A percentile compares a stretch with the other conserved stretches of the same genome.
These are phyloP conservation scores for Mycena vulgaris DNA, from an alignment of 768 basidiomycete species.

Conservation along the genomic window DNA sequence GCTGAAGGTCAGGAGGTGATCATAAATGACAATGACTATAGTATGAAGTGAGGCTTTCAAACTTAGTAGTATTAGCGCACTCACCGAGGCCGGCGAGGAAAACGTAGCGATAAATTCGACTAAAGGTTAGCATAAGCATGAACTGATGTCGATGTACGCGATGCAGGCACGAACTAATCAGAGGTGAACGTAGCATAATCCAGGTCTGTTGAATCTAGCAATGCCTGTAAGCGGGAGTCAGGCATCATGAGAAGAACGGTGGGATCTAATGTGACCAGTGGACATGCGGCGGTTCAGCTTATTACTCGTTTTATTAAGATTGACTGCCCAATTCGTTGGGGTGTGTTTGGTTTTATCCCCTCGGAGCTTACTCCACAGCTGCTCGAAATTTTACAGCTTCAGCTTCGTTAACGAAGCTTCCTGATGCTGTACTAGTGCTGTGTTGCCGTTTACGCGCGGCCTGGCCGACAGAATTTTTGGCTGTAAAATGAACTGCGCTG, in stretches of 20 bases:
- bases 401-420: conserved; percentile 18
- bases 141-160: conserved; percentile 13
- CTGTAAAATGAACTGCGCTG: conserved; percentile 13
- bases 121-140: conserved; percentile 27
- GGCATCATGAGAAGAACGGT: conserved; percentile 24
- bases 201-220: conserved; percentile 18
- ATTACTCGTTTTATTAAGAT: conserved; percentile 17
- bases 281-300: conserved; percentile 20
- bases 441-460: conserved; percentile 5
- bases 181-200: conserved; percentile 24
- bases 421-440: conserved; percentile 11
- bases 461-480: conserved; percentile 1
- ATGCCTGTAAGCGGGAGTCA: conserved; percentile 19
- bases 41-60: conserved; percentile 16
- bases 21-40: conserved; percentile 29
- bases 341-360: conserved; percentile 20
- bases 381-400: conserved; percentile 19
- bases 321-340: conserved; percentile 14
- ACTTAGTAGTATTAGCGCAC: conserved; percentile 18
- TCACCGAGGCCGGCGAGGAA: conserved; percentile 26
- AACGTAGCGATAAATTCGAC: conserved; percentile 23
- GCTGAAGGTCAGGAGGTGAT: conserved; percentile 24
- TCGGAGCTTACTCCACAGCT: conserved; percentile 17
- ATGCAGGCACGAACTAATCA: conserved; percentile 20
- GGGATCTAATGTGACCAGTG: conserved; percentile 20